phyloP scores from a whole-genome alignment of 163 green algal species.

The Scenedesmus sp. region DNA sequence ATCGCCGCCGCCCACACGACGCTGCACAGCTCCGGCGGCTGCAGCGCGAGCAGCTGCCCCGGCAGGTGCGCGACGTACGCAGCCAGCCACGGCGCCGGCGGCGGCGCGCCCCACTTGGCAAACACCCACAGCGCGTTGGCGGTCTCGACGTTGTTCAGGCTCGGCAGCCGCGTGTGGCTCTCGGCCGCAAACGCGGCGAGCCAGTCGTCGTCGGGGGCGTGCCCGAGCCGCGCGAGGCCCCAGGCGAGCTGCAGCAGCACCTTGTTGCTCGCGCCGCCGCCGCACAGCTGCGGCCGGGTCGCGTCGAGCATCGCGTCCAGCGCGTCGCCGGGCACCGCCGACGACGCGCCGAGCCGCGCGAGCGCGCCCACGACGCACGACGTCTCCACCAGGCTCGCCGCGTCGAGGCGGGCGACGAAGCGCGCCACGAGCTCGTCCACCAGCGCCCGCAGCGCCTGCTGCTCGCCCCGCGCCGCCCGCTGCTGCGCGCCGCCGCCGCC shows the following conservation, averaged over 20 bases:
- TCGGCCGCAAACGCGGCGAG: slow-evolving; percentile 12
- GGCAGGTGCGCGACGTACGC: slow-evolving; percentile 6
- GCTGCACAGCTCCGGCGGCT: slow-evolving; percentile 25
- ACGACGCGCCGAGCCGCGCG: slow-evolving; percentile 7
- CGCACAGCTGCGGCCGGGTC: background rate
- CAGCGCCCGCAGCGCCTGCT: background rate
- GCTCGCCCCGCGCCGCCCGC: background rate
- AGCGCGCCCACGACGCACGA: slow-evolving; percentile 26
- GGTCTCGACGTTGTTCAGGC: slow-evolving; percentile 33
- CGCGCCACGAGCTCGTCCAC: background rate
- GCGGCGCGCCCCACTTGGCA: slow-evolving; percentile 30
- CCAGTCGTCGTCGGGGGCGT: background rate
- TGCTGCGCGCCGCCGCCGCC: too few relatives aligned
- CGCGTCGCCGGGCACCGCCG: slow-evolving; percentile 6
- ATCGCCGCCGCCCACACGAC: slow-evolving; percentile 40
- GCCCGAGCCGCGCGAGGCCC: slow-evolving; percentile 1
- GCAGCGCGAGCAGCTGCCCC: slow-evolving; percentile 7
- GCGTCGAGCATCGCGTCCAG: slow-evolving; percentile 8
- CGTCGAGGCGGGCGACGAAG: background rate
- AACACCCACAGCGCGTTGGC: slow-evolving; percentile 37
- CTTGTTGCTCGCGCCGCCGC: slow-evolving; percentile 1
- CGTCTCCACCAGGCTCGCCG: background rate
- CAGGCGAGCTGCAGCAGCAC: slow-evolving; percentile 36
- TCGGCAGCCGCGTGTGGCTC: slow-evolving; percentile 17
- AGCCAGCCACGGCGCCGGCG: background rate